A percentile compares a stretch with the other conserved stretches of the same genome.
These are phyloP conservation scores for Botrytis hyacinthi DNA, from an alignment of 2,329 filamentous ascomycete species.

Conservation along the genomic window DNA sequence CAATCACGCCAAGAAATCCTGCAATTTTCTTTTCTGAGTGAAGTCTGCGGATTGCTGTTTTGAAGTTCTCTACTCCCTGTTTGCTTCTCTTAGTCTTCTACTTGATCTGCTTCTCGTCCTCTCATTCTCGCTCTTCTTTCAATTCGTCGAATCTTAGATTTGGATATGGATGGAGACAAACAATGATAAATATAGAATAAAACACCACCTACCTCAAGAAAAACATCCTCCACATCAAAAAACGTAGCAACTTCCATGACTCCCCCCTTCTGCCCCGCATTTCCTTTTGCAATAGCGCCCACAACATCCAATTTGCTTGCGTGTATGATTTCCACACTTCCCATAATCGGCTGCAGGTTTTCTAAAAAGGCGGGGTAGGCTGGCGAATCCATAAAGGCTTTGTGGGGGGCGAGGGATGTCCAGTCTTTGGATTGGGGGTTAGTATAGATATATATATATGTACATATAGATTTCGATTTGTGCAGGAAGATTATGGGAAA, in stretches of 20 bases:
- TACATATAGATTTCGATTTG: not conserved
- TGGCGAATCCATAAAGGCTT: conserved; percentile 41
- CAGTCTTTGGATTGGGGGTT: conserved; percentile 35
- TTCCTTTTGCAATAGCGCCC: not conserved
- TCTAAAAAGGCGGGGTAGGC: conserved; percentile 42
- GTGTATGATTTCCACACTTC: conserved; percentile 26
- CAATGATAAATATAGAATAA: not conserved
- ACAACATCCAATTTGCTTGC: not conserved
- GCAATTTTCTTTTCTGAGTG: not conserved
- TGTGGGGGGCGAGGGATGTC: conserved; percentile 42
- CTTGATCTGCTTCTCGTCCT: not conserved
- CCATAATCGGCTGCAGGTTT: conserved; percentile 20
- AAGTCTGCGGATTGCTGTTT: not conserved
- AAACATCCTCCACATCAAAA: conserved; percentile 18
- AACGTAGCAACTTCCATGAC: conserved; percentile 30
- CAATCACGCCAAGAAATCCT: not conserved
- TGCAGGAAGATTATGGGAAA: not conserved
- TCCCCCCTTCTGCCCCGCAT: not conserved
- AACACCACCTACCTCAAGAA: not conserved
- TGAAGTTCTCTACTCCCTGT: not conserved
- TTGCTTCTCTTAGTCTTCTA: not conserved
- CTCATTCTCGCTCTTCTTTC: not conserved
- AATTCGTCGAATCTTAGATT: not conserved
- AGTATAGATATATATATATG: not conserved
- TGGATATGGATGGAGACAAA: not conserved